Evolutionary conservation across 768 basidiomycete species (phyloP).

Genomic region (Russula abietina): DNA sequence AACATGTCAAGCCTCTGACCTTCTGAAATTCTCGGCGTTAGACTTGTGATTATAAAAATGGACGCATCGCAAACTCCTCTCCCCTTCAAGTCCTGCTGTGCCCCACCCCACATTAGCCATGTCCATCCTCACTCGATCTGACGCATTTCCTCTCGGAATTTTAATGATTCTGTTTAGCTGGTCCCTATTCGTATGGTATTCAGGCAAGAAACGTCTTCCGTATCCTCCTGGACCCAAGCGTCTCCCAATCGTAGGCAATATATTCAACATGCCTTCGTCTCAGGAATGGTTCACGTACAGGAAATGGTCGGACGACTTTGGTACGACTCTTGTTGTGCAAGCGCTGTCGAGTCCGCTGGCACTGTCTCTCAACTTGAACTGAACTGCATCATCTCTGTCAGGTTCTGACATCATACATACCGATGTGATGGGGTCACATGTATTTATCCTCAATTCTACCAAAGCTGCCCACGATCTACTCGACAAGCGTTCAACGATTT

Average conservation of each 20-base stretch:
- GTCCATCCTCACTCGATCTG: no score
- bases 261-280: no score
- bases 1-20: neutral
- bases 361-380: neutral
- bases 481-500: constrained; percentile 27
- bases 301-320: constrained; percentile 18
- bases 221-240: no score
- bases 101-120: neutral
- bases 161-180: no score
- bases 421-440: no score
- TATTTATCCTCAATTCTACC: constrained; percentile 26
- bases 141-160: no score
- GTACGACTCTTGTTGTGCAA: constrained; percentile 15
- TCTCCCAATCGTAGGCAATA: no score
- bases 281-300: constrained; percentile 20
- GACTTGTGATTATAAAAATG: neutral
- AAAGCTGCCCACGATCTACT: constrained; percentile 28
- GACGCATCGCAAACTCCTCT: neutral
- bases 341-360: neutral
- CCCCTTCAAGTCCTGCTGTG: neutral
- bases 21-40: neutral
- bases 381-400: no score
- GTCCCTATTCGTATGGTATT: no score
- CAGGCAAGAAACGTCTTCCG: no score
- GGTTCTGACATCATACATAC: no score